These are phyloP conservation scores for Fusarium begoniae DNA, from an alignment of 2,329 filamentous ascomycete species.

Conservation along the genomic window DNA sequence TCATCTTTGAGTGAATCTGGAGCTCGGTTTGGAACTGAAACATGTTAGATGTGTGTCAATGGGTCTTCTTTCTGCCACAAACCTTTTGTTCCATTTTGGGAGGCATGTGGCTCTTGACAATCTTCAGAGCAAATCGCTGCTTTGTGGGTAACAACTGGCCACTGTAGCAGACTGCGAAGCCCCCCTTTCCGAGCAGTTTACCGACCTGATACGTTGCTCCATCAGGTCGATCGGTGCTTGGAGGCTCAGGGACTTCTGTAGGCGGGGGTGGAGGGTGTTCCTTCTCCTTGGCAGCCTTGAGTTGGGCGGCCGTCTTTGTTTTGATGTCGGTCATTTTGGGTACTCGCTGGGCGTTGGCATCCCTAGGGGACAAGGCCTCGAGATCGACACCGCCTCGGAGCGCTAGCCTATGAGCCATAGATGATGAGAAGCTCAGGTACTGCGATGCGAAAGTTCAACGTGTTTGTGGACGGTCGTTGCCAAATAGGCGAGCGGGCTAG, in stretches of 20 bases:
- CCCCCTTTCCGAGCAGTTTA: slow-evolving; percentile 79
- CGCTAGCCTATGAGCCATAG: slow-evolving; percentile 60
- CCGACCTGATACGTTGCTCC: slow-evolving; percentile 79
- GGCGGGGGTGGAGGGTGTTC: slow-evolving; percentile 74
- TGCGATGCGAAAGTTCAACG: background rate
- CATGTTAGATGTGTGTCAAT: slow-evolving; percentile 22
- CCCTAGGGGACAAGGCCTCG: slow-evolving; percentile 71
- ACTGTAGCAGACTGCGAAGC: slow-evolving; percentile 84
- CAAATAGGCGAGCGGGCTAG: slow-evolving; percentile 11
- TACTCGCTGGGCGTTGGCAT: slow-evolving; percentile 68
- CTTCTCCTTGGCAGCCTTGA: slow-evolving; percentile 69
- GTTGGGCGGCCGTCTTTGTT: slow-evolving; percentile 60
- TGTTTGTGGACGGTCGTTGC: slow-evolving; percentile 2
- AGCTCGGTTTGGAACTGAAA: slow-evolving; percentile 79
- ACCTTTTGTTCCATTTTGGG: slow-evolving; percentile 88
- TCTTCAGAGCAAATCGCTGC: slow-evolving; percentile 79
- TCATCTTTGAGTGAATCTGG: slow-evolving; percentile 98
- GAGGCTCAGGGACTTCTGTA: slow-evolving; percentile 65
- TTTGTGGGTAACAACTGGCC: slow-evolving; percentile 73
- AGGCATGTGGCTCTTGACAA: slow-evolving; percentile 85
- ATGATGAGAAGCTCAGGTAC: slow-evolving; percentile 1
- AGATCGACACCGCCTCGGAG: slow-evolving; percentile 62
- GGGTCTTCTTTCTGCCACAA: slow-evolving; percentile 13
- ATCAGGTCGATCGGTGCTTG: slow-evolving; percentile 73
- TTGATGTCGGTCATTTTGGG: slow-evolving; percentile 61